Conservation (phyloP, 441 rosid species). For the Daphne laureola region DNA sequence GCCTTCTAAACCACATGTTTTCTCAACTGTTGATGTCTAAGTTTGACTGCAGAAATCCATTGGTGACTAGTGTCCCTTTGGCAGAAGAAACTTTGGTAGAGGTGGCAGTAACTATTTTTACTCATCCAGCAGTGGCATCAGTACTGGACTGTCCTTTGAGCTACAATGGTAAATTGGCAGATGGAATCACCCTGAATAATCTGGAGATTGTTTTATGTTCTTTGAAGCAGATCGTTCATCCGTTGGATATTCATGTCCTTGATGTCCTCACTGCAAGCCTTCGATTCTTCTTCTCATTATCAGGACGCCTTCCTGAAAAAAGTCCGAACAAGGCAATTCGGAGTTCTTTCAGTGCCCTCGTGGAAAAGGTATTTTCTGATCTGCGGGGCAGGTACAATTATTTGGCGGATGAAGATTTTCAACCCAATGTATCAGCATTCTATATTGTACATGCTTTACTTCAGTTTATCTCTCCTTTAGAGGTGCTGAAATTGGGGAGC, state of each 20-base stretch:
- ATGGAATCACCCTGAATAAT: constrained; percentile 25
- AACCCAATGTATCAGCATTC: constrained; percentile 46
- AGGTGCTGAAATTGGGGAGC: constrained; percentile 51
- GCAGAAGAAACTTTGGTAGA: constrained; percentile 32
- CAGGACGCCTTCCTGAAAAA: constrained; percentile 25
- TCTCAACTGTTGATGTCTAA: constrained; percentile 31
- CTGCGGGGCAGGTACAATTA: constrained; percentile 37
- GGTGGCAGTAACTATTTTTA: constrained; percentile 48
- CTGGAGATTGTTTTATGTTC: constrained; percentile 35
- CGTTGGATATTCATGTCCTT: constrained; percentile 50
- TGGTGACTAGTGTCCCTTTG: constrained; percentile 18
- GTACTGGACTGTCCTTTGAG: constrained; percentile 46
- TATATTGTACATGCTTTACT: constrained; percentile 47
- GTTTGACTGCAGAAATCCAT: constrained; percentile 22
- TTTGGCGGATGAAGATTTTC: constrained; percentile 38
- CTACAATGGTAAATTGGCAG: constrained; percentile 26
- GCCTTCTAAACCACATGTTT: constrained; percentile 51
- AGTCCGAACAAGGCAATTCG: constrained; percentile 25
- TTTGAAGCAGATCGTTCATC: constrained; percentile 37
- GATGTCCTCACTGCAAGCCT: constrained; percentile 49
- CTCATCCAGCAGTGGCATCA: constrained; percentile 55
- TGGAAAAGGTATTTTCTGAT: constrained; percentile 34
- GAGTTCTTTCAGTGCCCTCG: constrained; percentile 38
- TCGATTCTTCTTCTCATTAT: constrained; percentile 37
- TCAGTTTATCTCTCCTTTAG: constrained; percentile 56